Evolutionary conservation across 345 rosid species (phyloP), one percentile per base, ranked within the genome.

Genomic region (Moricandia arvensis): DNA sequence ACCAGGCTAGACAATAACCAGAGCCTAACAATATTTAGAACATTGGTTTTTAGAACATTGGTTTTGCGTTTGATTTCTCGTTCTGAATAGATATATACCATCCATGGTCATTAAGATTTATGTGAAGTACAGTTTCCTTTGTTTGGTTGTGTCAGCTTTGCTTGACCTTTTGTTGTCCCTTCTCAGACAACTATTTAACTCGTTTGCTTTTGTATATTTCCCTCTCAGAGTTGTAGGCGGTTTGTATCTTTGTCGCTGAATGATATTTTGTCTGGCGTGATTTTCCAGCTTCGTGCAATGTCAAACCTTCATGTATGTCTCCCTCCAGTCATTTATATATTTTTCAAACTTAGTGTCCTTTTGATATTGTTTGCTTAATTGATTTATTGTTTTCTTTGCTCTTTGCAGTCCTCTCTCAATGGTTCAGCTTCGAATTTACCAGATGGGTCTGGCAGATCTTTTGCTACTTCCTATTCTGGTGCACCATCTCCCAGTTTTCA

Each of bases 391-490:
- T 59, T 59, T 63, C 26, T 78, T 78, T 55, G n/a, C 29, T 33
- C 15, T 41, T 79, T 86, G 79, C 90, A 95, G 96, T 89, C 99
- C 68, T 92, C 96, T 68, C 84, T 92, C 66, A 89, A 88, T 34
- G 91, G 97, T 68, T 88, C 96, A 30, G 89, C 91, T 41, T 90
- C 99, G 27, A 95, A 92, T 88, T 84, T 95, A 81, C 91, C 86
- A 71, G 99, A 95, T 66, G 81, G 86, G 6, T 85, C 88, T 0
- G 97, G 86, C 41, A 87, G 96, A 47, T 87, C 96, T 66, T 95
- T 89, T 78, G 47, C 88, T 2, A 47, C 97, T 79, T 95, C 97
- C 57, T 95, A 88, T 81, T 88, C 97, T 78, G 98, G 97, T 73
- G 95, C 86, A 6, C 94, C 87, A 2, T 90, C 98, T 55, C 93